These are phyloP conservation scores for Cadophora luteo-olivacea DNA, from an alignment of 2,329 filamentous ascomycete genomes.

Conservation along the genomic window DNA sequence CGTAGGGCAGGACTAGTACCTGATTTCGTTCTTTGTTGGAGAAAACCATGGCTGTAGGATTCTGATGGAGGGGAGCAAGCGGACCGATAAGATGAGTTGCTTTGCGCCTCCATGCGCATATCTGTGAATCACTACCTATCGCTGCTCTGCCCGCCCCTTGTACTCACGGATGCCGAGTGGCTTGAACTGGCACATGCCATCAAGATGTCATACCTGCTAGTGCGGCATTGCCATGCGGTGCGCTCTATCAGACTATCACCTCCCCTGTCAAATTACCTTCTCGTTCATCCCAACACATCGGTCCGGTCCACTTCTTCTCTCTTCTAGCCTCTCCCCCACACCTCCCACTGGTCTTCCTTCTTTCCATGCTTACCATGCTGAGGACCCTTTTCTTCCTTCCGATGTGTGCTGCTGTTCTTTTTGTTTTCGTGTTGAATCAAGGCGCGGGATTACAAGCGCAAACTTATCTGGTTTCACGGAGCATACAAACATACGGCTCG, in stretches of 20 bases:
- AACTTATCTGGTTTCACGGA: constrained; percentile 27
- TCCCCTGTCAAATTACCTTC: constrained; percentile 18
- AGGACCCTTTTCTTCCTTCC: constrained; percentile 14
- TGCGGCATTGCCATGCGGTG: constrained; percentile 30
- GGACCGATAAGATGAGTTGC: constrained; percentile 18
- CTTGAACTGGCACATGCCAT: constrained; percentile 37
- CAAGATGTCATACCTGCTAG: constrained; percentile 30
- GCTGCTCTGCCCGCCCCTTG: constrained; percentile 18
- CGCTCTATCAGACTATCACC: constrained; percentile 18
- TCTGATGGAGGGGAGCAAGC: constrained; percentile 1
- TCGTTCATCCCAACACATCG: constrained; percentile 29
- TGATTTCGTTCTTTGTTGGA: background rate
- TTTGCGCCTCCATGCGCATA: constrained; percentile 24
- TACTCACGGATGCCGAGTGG: constrained; percentile 28
- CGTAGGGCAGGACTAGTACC: constrained; percentile 13
- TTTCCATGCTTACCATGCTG: background rate
- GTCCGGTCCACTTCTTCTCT: constrained; percentile 24
- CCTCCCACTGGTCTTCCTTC: constrained; percentile 9
- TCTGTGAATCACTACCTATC: constrained; percentile 21
- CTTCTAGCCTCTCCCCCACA: constrained; percentile 23
- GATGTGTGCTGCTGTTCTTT: constrained; percentile 14
- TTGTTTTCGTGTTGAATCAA: constrained; percentile 2
- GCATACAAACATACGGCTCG: constrained; percentile 27
- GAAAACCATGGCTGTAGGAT: constrained; percentile 2
- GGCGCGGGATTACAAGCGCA: constrained; percentile 16